Conservation (phyloP, 306 rosid genomes). For the Vicia faba region DNA sequence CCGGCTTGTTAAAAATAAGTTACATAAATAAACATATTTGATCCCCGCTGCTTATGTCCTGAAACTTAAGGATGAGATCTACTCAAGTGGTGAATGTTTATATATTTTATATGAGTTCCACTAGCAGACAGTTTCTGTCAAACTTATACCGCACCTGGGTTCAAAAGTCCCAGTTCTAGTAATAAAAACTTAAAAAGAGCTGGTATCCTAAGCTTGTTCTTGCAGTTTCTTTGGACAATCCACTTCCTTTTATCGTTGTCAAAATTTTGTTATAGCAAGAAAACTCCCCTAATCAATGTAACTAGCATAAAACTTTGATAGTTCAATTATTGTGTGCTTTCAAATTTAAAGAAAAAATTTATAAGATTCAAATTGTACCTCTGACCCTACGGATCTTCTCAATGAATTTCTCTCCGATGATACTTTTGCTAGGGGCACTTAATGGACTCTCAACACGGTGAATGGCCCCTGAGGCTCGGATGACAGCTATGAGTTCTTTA, state of each 20-base stretch:
- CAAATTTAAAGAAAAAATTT: constrained; percentile 29
- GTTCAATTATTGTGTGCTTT: constrained; percentile 6
- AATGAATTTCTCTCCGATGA: constrained; percentile 80
- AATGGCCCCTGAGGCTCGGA: constrained; percentile 93
- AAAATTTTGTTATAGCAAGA: constrained; percentile 11
- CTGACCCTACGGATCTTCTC: constrained; percentile 84
- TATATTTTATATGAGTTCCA: constrained; percentile 29
- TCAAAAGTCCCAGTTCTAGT: constrained; percentile 18
- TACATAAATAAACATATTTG: constrained; percentile 16
- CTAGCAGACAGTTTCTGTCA: constrained; percentile 22
- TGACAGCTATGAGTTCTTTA: constrained; percentile 79
- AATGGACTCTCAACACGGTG: constrained; percentile 64
- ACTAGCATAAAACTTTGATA: constrained; percentile 17
- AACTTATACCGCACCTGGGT: constrained; percentile 15
- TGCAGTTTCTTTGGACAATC: constrained; percentile 26
- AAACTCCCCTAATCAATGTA: background rate
- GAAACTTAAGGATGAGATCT: constrained; percentile 23
- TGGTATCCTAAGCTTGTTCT: constrained; percentile 23
- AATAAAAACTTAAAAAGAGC: background rate
- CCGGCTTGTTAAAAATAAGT: constrained; percentile 1
- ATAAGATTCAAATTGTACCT: constrained; percentile 56
- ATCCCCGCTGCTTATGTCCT: constrained; percentile 7
- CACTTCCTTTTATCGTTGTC: constrained; percentile 23
- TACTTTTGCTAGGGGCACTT: constrained; percentile 64
- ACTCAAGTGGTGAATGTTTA: constrained; percentile 9